A percentile compares a stretch with the other conserved stretches of the same genome.
These are phyloP conservation scores for Ustilago cynodontis DNA, from an alignment of 1,284 basidiomycete species.

Conservation along the genomic window DNA sequence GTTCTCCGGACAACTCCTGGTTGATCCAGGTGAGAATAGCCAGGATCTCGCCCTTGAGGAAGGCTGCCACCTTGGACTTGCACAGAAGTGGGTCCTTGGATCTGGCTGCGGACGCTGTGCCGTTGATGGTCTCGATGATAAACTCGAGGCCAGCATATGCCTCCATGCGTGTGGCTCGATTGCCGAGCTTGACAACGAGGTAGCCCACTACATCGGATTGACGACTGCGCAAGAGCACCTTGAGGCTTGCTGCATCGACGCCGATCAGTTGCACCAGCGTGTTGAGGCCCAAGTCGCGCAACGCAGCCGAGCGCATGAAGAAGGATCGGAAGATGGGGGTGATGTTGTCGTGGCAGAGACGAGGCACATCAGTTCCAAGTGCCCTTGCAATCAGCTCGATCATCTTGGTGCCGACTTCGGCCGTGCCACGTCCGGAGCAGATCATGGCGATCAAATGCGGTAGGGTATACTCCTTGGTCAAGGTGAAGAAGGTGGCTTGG, in stretches of 20 bases:
- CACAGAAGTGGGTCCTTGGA: slow-evolving; percentile 18
- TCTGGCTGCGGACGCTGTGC: slow-evolving; percentile 19
- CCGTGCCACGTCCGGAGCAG: slow-evolving; percentile 35
- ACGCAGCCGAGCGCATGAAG: slow-evolving; percentile 49
- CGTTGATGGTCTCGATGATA: slow-evolving; percentile 52
- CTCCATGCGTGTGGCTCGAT: slow-evolving; percentile 39
- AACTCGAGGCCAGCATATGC: slow-evolving; percentile 61
- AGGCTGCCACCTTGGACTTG: slow-evolving; percentile 45
- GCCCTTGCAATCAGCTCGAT: slow-evolving; percentile 60
- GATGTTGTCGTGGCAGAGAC: slow-evolving; percentile 61
- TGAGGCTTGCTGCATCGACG: slow-evolving; percentile 48
- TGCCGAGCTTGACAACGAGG: slow-evolving; percentile 63
- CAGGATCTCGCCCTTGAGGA: slow-evolving; percentile 62
- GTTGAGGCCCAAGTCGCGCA: slow-evolving; percentile 46
- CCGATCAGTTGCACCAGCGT: slow-evolving; percentile 53
- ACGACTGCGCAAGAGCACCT: slow-evolving; percentile 57
- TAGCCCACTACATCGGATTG: slow-evolving; percentile 65
- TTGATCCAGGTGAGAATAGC: slow-evolving; percentile 67
- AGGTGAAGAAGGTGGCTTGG: slow-evolving; percentile 61
- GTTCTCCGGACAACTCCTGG: slow-evolving; percentile 62
- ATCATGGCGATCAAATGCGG: slow-evolving; percentile 62
- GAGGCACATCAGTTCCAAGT: slow-evolving; percentile 51
- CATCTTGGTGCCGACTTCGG: slow-evolving; percentile 39
- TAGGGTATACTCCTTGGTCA: slow-evolving; percentile 62
- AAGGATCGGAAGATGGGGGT: slow-evolving; percentile 63